Evolutionary conservation across 192 early-diverging fungal genomes (phyloP), one percentile per base, ranked within the genome.

Genomic region (Entrophospora sp.): DNA sequence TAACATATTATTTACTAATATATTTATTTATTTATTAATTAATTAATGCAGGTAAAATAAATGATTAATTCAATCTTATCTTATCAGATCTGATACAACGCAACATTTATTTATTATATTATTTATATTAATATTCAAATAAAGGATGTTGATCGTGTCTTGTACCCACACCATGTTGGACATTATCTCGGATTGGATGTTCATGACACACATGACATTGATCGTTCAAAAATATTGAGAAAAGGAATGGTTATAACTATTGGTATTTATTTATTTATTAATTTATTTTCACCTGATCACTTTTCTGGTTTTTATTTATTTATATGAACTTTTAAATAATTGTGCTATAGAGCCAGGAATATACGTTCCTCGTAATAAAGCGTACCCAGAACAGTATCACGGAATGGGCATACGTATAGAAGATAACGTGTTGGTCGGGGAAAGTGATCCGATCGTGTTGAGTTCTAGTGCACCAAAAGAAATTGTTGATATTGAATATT

Each of bases 151-250:
- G 87, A 92, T 59, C 74, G 79, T 43, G 67, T 68, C 10, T 76
- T 98, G 30, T 98, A 92, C 68, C 94, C 94, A 35, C 94, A 98
- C 71, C 94, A 98, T 71, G 85, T 98, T 12, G 85, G 92, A 18
- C 96, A 97, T 69, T 98, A 90, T 53, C 79, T 97, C 16, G 96
- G 96, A 8, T 66, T 97, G 69, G 96, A 98, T 72, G 92, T 98
- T 2, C 96, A 98, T 76, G 94, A 98, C 71, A 85, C 87, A 1
- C 78, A 81, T 37, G 80, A 86, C 65, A 72, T 96, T 36, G 76
- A 81, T 18, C 80, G 96, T 24, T 86, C 87, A 5, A 79, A 81
- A 66, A 76, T 68, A 45, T 75, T 98, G 32, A 81, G 83, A 66
- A 62, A 72, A 16, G 89, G 89, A 45, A 95, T 93, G 91, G 91